Evolutionary conservation across 2,329 filamentous ascomycete genomes (phyloP), one percentile per base, ranked within the genome.

Genomic region (Penicillium nordicum): DNA sequence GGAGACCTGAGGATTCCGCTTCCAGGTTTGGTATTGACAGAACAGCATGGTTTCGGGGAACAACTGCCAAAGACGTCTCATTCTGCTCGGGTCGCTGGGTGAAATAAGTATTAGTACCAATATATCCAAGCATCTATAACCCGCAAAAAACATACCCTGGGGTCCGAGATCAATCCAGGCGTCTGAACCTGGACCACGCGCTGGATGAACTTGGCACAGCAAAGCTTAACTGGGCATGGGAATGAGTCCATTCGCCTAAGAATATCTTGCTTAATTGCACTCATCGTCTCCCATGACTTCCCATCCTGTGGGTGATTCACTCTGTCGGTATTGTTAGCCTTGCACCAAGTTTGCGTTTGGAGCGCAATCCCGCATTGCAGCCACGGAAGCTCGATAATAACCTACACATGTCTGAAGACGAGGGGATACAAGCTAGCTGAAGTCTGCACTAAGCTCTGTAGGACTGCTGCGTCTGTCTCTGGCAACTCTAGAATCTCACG

Each of bases 181-280:
- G 91, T 97, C 75, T 99, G 93, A 18, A 92, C 90, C 63, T 97
- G 84, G 43, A 99, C 89, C 43, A 97, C 90, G 61, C 90, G 87
- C 77, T 99, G 93, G 37, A 91, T 88, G 74, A 99, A 99, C 75
- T 99, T 99, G 81, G 97, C 88, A 78, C 94, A 97, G 80, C 92
- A 96, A 72, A 97, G 88, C 67, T 88, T 88, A 61, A 97, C 84
- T 3, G 90, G 88, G 12, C 88, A 82, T 14, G 84, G 78, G 18
- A 90, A 87, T 42, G 80, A 83, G 66, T 97, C 93, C 93, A 95
- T 97, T 68, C 94, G 86, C 57, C 85, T 86, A 58, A 99, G 76
- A 64, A 99, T 94, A 67, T 87, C 89, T 53, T 89, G 85, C 79
- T 99, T 99, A 76, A 97, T 93, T 11, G 86, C 83, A 52, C 85